Evolutionary conservation across 2,329 filamentous ascomycete species (phyloP).

Genomic region (Pseudodiploospora longispora): DNA sequence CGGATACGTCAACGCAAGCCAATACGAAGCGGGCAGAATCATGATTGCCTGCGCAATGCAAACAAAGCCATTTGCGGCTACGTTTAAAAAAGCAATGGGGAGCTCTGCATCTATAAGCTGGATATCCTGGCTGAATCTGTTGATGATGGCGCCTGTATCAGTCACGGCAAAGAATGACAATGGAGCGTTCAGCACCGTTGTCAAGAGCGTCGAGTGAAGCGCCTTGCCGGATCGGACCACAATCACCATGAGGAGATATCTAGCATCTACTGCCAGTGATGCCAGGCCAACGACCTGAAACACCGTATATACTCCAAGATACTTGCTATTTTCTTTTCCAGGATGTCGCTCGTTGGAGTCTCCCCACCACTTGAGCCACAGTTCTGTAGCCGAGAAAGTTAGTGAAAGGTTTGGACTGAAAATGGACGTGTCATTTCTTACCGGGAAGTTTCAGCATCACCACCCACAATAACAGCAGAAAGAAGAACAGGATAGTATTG

Average conservation of each 20-base stretch:
- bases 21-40: background rate
- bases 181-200: constrained; percentile 16
- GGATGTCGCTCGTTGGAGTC: background rate
- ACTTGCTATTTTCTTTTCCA: background rate
- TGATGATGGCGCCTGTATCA: constrained; percentile 27
- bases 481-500: background rate
- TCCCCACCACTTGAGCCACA: background rate
- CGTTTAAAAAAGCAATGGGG: constrained; percentile 19
- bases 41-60: constrained; percentile 1
- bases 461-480: too few species aligned
- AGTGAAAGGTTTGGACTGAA: too few species aligned
- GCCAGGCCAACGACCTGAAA: background rate
- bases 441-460: too few species aligned
- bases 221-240: background rate
- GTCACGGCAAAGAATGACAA: constrained; percentile 28
- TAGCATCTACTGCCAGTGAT: background rate
- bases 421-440: too few species aligned
- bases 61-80: constrained; percentile 5
- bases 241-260: background rate
- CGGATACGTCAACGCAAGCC: constrained; percentile 1
- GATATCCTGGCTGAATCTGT: constrained; percentile 32
- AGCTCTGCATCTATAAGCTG: constrained; percentile 26
- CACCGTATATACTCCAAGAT: background rate
- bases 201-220: background rate
- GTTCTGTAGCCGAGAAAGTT: too few species aligned